These are phyloP conservation scores for Papiliotrema flavescens DNA, from an alignment of 1,284 basidiomycete genomes.

Conservation along the genomic window DNA sequence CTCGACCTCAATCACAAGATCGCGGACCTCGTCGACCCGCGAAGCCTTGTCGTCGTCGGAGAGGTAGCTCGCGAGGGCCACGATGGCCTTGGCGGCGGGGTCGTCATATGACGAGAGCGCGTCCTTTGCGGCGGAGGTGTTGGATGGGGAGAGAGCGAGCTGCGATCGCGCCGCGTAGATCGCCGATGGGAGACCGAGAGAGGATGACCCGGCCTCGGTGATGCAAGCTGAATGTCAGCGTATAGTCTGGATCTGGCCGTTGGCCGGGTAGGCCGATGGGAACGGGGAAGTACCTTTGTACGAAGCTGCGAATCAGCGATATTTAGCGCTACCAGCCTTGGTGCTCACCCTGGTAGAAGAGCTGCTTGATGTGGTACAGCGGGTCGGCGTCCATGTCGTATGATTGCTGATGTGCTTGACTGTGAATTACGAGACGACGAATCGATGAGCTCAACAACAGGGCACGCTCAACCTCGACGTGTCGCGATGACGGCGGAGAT, in stretches of 20 bases:
- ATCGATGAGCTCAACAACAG: neutral
- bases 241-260: neutral
- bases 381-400: slow-evolving; percentile 78
- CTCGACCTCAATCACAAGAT: slow-evolving; percentile 79
- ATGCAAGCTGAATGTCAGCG: slow-evolving; percentile 35
- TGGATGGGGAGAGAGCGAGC: slow-evolving; percentile 67
- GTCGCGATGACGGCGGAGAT: neutral
- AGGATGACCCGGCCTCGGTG: slow-evolving; percentile 36
- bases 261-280: neutral
- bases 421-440: neutral
- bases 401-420: slow-evolving; percentile 6
- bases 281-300: slow-evolving; percentile 38
- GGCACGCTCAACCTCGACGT: neutral
- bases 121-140: slow-evolving; percentile 57
- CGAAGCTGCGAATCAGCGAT: slow-evolving; percentile 31
- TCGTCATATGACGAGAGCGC: slow-evolving; percentile 56
- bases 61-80: slow-evolving; percentile 66
- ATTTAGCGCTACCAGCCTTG: neutral
- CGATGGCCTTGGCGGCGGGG: slow-evolving; percentile 66
- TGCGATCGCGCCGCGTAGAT: slow-evolving; percentile 80
- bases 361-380: slow-evolving; percentile 77
- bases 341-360: slow-evolving; percentile 68
- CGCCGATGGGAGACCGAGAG: slow-evolving; percentile 46
- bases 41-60: slow-evolving; percentile 52
- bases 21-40: slow-evolving; percentile 73